These are phyloP conservation scores for Rhododendron griersonianum DNA, from an alignment of 148 eudicot genomes.

Conservation along the genomic window DNA sequence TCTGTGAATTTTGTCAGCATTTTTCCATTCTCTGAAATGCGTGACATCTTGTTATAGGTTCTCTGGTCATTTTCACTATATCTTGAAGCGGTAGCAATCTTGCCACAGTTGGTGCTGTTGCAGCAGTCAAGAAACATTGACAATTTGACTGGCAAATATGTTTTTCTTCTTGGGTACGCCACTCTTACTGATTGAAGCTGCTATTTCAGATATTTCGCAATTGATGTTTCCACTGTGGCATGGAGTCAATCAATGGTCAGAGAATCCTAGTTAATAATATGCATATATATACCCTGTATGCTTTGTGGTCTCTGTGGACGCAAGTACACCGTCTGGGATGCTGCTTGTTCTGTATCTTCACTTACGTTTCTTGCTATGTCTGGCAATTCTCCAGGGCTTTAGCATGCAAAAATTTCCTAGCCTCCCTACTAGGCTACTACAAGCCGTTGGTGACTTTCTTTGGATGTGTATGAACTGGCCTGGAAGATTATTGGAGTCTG, in stretches of 20 bases:
- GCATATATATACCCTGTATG: not conserved
- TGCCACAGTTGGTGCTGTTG: conserved; percentile 50
- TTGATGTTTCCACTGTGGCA: not conserved
- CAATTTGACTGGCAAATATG: conserved; percentile 47
- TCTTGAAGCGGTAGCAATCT: conserved; percentile 54
- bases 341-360: not conserved
- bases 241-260: not conserved
- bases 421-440: not conserved
- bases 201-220: not conserved
- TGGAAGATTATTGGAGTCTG: not conserved
- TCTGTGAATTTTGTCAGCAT: not conserved
- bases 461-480: not conserved
- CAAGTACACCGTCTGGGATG: not conserved
- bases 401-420: not conserved
- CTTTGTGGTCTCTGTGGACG: not conserved
- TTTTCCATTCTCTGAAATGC: not conserved
- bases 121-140: conserved; percentile 51
- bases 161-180: conserved; percentile 48
- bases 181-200: not conserved
- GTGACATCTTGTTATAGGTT: conserved; percentile 18
- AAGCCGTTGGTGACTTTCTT: not conserved
- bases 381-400: not conserved
- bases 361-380: not conserved
- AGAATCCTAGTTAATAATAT: not conserved
- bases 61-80: conserved; percentile 49